Base-by-base conservation (phyloP, 2,329 filamentous ascomycete genomes). In the Fusarium torulosum region DNA sequence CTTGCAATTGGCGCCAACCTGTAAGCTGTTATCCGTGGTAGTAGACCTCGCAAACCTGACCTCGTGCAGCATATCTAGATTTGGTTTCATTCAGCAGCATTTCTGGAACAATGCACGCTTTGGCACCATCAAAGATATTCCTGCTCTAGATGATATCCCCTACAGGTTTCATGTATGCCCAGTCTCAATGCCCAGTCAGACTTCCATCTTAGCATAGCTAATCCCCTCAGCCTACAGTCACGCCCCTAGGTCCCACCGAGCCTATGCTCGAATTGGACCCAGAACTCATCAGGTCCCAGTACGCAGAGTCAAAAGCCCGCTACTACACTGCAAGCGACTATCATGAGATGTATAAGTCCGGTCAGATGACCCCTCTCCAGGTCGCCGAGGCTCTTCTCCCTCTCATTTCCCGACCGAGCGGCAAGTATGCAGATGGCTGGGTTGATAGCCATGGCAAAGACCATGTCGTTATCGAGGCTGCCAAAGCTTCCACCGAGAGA, bases 271-370 rank as follows among this genome's bases (percentile, higher is more conserved):
- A 79, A 6, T 77, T 85, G 35, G 80, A 79, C 4, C 68, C 79
- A 1, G 78, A 82, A 35, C 78, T 85, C 5, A 76, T 78, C 46
- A 74, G 76, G 44, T 77, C 78, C 13, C 79, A 80, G 47, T 79
- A 84, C 9, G 74, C 78, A 17, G 75, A 79, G 43, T 74, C 81
- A 14, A 70, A 77, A 7, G 82, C 81, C 17, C 84, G 86, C 43
- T 93, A 91, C 79, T 87, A 89, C 76, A 91, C 91, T 5, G 86
- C 89, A 23, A 84, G 86, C 14, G 93, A 97, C 79, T 97, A 94
- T 75, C 90, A 93, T 75, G 85, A 86, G 51, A 85, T 91, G 40
- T 97, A 94, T 80, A 85, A 84, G 64, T 87, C 87, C 7, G 91
- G 92, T 50, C 81, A 85, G 61, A 75, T 90, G 58, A 96, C 92